Evolutionary conservation across 2,329 filamentous ascomycete genomes (phyloP).

Genomic region (Arachnomyces sp.): DNA sequence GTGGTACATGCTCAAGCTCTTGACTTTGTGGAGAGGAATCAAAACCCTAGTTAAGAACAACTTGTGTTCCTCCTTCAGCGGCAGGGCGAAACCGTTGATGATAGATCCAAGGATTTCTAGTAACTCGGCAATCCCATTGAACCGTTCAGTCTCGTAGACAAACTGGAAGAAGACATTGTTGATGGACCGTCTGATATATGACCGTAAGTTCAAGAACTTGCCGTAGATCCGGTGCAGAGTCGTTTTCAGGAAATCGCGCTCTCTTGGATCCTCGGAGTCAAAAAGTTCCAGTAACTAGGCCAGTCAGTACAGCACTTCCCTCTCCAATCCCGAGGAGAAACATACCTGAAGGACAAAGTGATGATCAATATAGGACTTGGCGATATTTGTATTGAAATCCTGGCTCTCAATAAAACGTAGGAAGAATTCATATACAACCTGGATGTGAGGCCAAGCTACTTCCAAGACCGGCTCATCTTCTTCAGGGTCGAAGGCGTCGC

Average conservation of each 20-base stretch:
- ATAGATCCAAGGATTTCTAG: slow-evolving; percentile 96
- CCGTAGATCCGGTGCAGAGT: slow-evolving; percentile 97
- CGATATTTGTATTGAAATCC: slow-evolving; percentile 99
- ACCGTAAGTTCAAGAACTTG: slow-evolving; percentile 95
- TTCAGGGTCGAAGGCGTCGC: slow-evolving; percentile 95
- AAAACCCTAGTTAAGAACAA: slow-evolving; percentile 90
- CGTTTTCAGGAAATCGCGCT: slow-evolving; percentile 96
- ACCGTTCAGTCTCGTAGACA: slow-evolving; percentile 95
- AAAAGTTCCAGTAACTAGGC: slow-evolving; percentile 82
- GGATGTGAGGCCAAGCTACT: slow-evolving; percentile 98
- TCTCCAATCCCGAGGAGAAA: slow-evolving; percentile 3
- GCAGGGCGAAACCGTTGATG: slow-evolving; percentile 95
- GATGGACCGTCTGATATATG: slow-evolving; percentile 95
- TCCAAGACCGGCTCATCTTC: slow-evolving; percentile 97
- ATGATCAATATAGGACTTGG: slow-evolving; percentile 97
- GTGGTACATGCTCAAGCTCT: slow-evolving; percentile 99
- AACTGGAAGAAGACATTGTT: slow-evolving; percentile 99
- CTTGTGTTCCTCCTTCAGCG: slow-evolving; percentile 97
- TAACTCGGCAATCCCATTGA: slow-evolving; percentile 95
- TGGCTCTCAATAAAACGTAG: slow-evolving; percentile 97
- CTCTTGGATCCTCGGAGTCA: slow-evolving; percentile 92
- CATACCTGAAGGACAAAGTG: slow-evolving; percentile 78
- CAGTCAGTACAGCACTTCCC: slow-evolving; percentile 10
- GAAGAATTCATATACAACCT: slow-evolving; percentile 99
- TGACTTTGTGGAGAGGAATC: slow-evolving; percentile 92